These are phyloP conservation scores for Cucumis cinereus DNA, from an alignment of 306 rosid species.

Conservation along the genomic window DNA sequence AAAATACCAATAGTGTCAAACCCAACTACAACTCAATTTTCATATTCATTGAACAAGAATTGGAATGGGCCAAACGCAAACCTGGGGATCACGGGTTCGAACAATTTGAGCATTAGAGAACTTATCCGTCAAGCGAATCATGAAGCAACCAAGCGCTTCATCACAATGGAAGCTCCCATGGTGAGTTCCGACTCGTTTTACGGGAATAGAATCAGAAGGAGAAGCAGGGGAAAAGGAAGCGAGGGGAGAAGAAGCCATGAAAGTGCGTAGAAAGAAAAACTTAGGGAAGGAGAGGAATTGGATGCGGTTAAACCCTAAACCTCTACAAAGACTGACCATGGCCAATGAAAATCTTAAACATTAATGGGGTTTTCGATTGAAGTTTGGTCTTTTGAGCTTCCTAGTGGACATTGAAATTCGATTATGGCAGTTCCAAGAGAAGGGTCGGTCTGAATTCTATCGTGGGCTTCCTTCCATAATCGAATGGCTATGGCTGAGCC, in stretches of 20 bases:
- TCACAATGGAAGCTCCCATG: conserved; percentile 97
- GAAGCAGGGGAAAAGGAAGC: conserved; percentile 22
- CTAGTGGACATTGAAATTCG: neutral
- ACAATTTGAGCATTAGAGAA: conserved; percentile 67
- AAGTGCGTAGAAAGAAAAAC: conserved; percentile 4
- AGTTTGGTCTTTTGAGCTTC: neutral
- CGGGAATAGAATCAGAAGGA: conserved; percentile 17
- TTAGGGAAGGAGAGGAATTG: conserved; percentile 5
- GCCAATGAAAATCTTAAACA: neutral
- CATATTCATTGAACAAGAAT: neutral
- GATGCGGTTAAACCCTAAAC: conserved; percentile 14
- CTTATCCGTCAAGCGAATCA: conserved; percentile 81
- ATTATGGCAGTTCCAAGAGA: neutral
- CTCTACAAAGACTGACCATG: conserved; percentile 9
- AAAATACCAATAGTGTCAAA: neutral
- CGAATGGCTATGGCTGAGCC: neutral
- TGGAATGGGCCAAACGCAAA: conserved; percentile 4
- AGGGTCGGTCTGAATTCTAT: neutral
- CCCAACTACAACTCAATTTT: neutral
- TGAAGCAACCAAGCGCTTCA: conserved; percentile 98
- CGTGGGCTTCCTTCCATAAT: neutral
- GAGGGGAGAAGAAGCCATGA: conserved; percentile 16
- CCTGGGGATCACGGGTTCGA: conserved; percentile 81
- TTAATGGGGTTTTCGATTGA: neutral
- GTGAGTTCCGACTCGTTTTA: conserved; percentile 87